Evolutionary conservation across 139 green algal species (phyloP).

Genomic region (Diplosphaera chodatii): DNA sequence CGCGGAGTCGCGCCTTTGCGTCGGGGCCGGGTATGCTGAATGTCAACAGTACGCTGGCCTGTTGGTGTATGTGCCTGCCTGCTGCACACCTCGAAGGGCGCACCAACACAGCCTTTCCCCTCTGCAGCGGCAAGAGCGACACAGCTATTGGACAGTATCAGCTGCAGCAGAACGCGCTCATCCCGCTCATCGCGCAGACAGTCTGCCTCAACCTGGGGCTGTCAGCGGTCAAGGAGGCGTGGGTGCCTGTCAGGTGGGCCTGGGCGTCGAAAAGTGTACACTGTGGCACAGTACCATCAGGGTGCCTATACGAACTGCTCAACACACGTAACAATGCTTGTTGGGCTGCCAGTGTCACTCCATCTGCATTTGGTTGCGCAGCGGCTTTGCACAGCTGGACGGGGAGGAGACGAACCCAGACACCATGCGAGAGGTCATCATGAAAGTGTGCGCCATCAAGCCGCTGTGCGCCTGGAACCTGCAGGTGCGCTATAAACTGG

Average conservation of each 20-base stretch:
- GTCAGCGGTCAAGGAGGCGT: conserved; percentile 67
- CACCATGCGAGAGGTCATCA: conserved; percentile 59
- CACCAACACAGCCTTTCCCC: too few relatives aligned
- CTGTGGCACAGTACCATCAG: too few relatives aligned
- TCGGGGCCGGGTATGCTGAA: conserved; percentile 50
- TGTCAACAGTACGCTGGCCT: too few relatives aligned
- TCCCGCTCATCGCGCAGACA: conserved; percentile 78
- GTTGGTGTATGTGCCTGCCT: not conserved
- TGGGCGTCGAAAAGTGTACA: too few relatives aligned
- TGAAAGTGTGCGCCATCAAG: conserved; percentile 91
- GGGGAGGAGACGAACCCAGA: conserved; percentile 36
- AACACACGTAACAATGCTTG: too few relatives aligned
- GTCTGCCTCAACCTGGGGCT: conserved; percentile 78
- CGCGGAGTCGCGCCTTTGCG: conserved; percentile 64
- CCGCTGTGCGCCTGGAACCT: conserved; percentile 84
- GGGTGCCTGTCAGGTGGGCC: conserved; percentile 47
- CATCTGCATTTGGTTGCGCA: too few relatives aligned
- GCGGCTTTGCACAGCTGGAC: conserved; percentile 52
- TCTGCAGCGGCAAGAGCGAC: conserved; percentile 67
- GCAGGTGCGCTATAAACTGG: too few relatives aligned
- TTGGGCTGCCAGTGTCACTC: too few relatives aligned
- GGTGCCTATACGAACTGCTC: too few relatives aligned
- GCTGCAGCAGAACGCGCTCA: conserved; percentile 79
- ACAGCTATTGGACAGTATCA: conserved; percentile 88
- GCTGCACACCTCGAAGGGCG: too few relatives aligned